Evolutionary conservation across 1,284 basidiomycete genomes (phyloP), one percentile per base, ranked within the genome.

Genomic region (Ustilago crameri): DNA sequence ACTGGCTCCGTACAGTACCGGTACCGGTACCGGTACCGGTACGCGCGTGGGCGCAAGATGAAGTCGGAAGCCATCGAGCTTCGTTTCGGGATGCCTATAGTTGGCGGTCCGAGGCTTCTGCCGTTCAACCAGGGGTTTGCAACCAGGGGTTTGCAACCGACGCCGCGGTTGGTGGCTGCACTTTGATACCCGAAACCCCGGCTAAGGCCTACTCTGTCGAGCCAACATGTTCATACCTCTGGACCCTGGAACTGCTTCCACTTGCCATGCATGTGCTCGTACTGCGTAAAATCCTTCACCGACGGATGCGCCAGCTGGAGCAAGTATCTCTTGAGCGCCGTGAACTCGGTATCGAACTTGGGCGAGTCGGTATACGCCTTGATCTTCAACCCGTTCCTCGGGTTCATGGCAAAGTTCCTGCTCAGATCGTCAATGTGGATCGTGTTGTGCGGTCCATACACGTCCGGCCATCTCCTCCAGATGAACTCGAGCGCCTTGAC

Each of bases 371-470:
- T 74, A 54, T 70, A 74, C 0, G 92, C 88, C 23, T 88, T 88
- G 32, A 93, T 93, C 86, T 91, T 93, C 35, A 94, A 85, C 1
- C 92, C 93, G 84, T 92, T 89, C 43, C 87, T 87, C 0, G 92
- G 92, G 79, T 94, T 95, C 63, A 94, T 86, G 3, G 91, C 93
- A 84, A 93, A 93, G 80, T 93, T 93, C 27, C 75, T 51, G 41
- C 60, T 89, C 47, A 95, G 86, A 80, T 94, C 93, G 83, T 95
- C 93, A 27, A 95, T 87, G 78, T 95, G 93, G 46, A 94, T 89
- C 0, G 92, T 93, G 76, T 93, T 93, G 55, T 86, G 71, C 12
- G 66, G 55, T 18, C 76, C 68, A 50, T 76, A 78, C 20, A 61
- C 49, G 4, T 70, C 37, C 14, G 74, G 72, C 58, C 73, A 80